A percentile compares a stretch with the other conserved stretches of the same genome.
These are phyloP conservation scores for Sordariomycetes sp. DNA, from an alignment of 2,329 filamentous ascomycete species.

Conservation along the genomic window DNA sequence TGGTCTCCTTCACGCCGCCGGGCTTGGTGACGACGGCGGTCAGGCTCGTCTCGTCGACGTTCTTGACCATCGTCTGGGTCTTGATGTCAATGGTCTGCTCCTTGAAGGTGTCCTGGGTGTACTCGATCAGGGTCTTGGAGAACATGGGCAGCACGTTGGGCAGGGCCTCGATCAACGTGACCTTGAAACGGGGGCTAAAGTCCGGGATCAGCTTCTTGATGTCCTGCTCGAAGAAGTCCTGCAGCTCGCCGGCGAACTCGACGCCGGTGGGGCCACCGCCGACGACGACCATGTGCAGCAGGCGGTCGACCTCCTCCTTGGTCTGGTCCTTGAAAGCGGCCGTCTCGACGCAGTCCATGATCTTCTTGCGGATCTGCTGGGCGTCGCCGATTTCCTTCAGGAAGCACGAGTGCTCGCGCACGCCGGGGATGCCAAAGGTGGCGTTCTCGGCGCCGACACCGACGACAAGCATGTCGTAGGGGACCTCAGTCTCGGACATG, in stretches of 20 bases:
- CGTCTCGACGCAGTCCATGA: slow-evolving; percentile 99
- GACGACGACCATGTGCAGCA: slow-evolving; percentile 96
- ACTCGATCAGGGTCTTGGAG: slow-evolving; percentile 98
- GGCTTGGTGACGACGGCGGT: slow-evolving; percentile 77
- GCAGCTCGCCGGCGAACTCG: slow-evolving; percentile 95
- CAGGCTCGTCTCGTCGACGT: slow-evolving; percentile 83
- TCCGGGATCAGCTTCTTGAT: slow-evolving; percentile 97
- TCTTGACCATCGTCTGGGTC: slow-evolving; percentile 99
- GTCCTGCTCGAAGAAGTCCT: slow-evolving; percentile 98
- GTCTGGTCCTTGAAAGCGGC: slow-evolving; percentile 96
- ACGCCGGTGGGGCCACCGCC: slow-evolving; percentile 93
- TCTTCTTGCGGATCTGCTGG: slow-evolving; percentile 92
- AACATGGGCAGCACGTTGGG: slow-evolving; percentile 97
- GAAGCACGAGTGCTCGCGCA: slow-evolving; percentile 93
- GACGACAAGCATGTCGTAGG: slow-evolving; percentile 96
- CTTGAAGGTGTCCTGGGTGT: slow-evolving; percentile 98
- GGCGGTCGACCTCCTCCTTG: slow-evolving; percentile 77
- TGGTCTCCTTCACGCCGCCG: slow-evolving; percentile 71
- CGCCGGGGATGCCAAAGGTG: slow-evolving; percentile 94
- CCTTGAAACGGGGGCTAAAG: slow-evolving; percentile 89
- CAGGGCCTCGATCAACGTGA: slow-evolving; percentile 93
- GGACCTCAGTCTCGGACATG: slow-evolving; percentile 73
- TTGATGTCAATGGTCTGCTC: slow-evolving; percentile 97
- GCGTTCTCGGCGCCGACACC: slow-evolving; percentile 97
- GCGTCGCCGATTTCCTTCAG: slow-evolving; percentile 96